Percentiles rank a stretch among this genome's conserved stretches.
Evolutionary conservation across 1,284 basidiomycete genomes (phyloP).

Genomic region (Cryptococcus sp.): DNA sequence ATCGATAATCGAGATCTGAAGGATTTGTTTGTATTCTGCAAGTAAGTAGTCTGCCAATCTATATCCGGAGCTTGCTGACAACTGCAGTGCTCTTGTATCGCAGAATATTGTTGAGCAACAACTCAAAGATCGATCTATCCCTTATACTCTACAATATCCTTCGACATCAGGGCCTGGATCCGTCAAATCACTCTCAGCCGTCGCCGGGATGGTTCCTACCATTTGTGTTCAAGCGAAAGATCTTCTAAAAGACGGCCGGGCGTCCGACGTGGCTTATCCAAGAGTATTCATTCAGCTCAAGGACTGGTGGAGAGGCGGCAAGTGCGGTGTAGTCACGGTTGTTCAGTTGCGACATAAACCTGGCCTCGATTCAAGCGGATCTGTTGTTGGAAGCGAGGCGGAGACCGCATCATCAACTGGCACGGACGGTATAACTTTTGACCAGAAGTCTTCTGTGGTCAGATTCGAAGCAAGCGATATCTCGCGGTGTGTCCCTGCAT

Average conservation of each 20-base stretch:
- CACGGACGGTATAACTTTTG: slow-evolving; percentile 64
- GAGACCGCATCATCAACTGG: slow-evolving; percentile 1
- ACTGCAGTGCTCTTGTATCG: slow-evolving; percentile 75
- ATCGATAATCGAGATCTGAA: slow-evolving; percentile 35
- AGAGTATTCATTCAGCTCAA: slow-evolving; percentile 82
- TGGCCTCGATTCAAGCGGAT: slow-evolving; percentile 51
- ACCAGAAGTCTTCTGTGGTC: slow-evolving; percentile 74
- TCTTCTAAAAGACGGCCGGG: slow-evolving; percentile 71
- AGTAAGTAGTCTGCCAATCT: slow-evolving; percentile 18
- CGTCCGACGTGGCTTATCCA: slow-evolving; percentile 82
- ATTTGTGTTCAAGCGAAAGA: slow-evolving; percentile 75
- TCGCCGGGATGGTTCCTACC: slow-evolving; percentile 62
- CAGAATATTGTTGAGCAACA: slow-evolving; percentile 83
- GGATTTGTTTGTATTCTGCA: slow-evolving; percentile 38
- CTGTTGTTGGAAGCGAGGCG: not conserved
- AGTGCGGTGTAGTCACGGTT: slow-evolving; percentile 69
- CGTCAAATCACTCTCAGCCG: slow-evolving; percentile 24
- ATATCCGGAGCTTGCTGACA: not conserved
- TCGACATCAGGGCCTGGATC: slow-evolving; percentile 22
- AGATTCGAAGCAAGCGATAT: slow-evolving; percentile 80
- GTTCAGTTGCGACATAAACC: slow-evolving; percentile 76
- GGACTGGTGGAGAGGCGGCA: slow-evolving; percentile 82
- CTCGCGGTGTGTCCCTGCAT: slow-evolving; percentile 78
- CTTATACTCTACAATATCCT: slow-evolving; percentile 70
- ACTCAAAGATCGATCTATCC: slow-evolving; percentile 73